These are phyloP conservation scores for Starmera stellimalicola DNA, from an alignment of 1,139 yeast genomes.

Conservation along the genomic window DNA sequence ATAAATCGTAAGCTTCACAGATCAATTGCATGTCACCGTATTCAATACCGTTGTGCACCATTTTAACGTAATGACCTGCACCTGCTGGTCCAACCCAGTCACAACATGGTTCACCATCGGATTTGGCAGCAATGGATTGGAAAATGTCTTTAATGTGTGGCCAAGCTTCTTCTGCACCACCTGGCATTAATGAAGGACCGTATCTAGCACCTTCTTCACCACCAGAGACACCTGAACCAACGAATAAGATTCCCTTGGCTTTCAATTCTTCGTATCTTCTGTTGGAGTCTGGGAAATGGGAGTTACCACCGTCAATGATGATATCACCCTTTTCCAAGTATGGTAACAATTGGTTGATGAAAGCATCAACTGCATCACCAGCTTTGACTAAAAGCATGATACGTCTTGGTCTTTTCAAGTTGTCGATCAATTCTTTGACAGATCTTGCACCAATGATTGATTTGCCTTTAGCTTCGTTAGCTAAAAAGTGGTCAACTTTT, in stretches of 20 bases:
- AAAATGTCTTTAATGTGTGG: slow-evolving; percentile 94
- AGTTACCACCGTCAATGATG: slow-evolving; percentile 99
- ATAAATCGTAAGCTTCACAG: slow-evolving; percentile 92
- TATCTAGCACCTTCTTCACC: slow-evolving; percentile 99
- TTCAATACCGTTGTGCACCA: slow-evolving; percentile 99
- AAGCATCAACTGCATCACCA: slow-evolving; percentile 88
- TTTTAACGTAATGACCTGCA: slow-evolving; percentile 97
- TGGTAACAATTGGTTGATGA: slow-evolving; percentile 83
- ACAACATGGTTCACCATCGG: slow-evolving; percentile 99
- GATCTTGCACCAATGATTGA: slow-evolving; percentile 94
- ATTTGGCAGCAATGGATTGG: slow-evolving; percentile 93
- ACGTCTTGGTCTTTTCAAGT: slow-evolving; percentile 96
- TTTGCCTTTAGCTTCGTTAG: slow-evolving; percentile 93
- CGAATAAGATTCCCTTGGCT: slow-evolving; percentile 81
- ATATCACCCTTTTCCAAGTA: slow-evolving; percentile 94
- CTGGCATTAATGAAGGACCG: slow-evolving; percentile 99
- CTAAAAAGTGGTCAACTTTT: slow-evolving; percentile 90
- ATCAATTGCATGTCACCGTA: slow-evolving; percentile 99
- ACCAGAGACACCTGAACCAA: slow-evolving; percentile 99
- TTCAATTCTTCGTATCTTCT: slow-evolving; percentile 90
- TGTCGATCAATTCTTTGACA: slow-evolving; percentile 74
- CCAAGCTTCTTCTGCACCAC: slow-evolving; percentile 98
- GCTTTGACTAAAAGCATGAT: slow-evolving; percentile 92
- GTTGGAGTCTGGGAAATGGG: slow-evolving; percentile 97
- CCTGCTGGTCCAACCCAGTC: slow-evolving; percentile 99